Evolutionary conservation across 2,329 filamentous ascomycete genomes (phyloP), one percentile per base, ranked within the genome.

Genomic region (Colletotrichum tofieldiae): DNA sequence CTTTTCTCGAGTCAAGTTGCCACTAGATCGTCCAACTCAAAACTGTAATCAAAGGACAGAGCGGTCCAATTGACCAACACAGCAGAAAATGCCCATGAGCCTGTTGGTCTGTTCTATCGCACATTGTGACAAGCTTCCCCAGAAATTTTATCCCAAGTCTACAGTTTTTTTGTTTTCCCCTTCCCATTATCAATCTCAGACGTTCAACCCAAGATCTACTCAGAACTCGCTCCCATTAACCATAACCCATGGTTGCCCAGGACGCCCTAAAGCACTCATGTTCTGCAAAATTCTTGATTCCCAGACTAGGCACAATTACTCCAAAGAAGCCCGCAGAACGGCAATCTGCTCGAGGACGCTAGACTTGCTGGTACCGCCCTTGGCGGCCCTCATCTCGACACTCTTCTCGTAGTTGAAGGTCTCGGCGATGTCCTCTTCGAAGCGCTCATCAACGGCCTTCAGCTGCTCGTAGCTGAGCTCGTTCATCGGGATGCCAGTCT

Each of bases 381-480:
- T 91, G 3, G 93, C 92, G 52, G 90, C 89, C 78, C 93, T 90
- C 85, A 93, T 88, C 87, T 98, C 94, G 8, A 97, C 94, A 72
- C 92, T 94, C 75, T 89, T 89, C 83, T 97, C 92, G 78, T 96
- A 97, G 82, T 97, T 89, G 79, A 98, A 93, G 35, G 90, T 89
- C 59, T 89, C 84, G 58, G 88, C 82, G 51, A 97, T 89, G 79
- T 96, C 94, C 71, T 91, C 87, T 39, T 89, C 91, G 75, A 97
- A 93, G 62, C 93, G 87, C 1, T 82, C 77, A 75, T 96, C 93
- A 3, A 97, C 88, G 5, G 82, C 86, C 83, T 93, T 86, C 64
- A 95, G 83, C 78, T 95, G 89, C 80, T 91, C 87, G 55, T 91
- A 83, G 0, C 86, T 88, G 52, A 95, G 85, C 78, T 93, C 85